Percentiles rank a stretch among this genome's conserved stretches.
These are phyloP conservation scores for Mrakiaceae sp. DNA, from an alignment of 1,284 basidiomycete species.

Conservation along the genomic window DNA sequence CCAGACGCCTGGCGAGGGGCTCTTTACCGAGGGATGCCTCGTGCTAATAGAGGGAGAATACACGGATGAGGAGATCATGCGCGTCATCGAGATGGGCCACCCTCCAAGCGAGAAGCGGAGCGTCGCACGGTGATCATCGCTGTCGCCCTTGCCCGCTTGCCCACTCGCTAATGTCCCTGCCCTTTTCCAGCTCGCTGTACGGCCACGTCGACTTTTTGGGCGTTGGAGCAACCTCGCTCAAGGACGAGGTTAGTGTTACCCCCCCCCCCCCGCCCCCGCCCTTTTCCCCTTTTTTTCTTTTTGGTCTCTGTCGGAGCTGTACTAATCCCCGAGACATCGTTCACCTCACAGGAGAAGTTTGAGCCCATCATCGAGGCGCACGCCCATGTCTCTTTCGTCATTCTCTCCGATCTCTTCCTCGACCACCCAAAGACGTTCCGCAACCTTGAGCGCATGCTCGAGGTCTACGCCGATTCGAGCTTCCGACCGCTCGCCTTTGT, in stretches of 20 bases:
- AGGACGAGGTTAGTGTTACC: slow-evolving; percentile 78
- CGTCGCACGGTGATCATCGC: slow-evolving; percentile 50
- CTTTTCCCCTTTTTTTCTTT: slow-evolving; percentile 16
- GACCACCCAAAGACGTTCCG: slow-evolving; percentile 73
- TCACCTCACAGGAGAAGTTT: slow-evolving; percentile 29
- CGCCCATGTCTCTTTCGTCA: slow-evolving; percentile 72
- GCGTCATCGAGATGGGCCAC: slow-evolving; percentile 89
- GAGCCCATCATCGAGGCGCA: slow-evolving; percentile 31
- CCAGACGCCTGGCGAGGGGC: slow-evolving; percentile 85
- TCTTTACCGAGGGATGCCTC: slow-evolving; percentile 94
- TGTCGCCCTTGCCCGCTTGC: not conserved
- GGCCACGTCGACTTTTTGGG: slow-evolving; percentile 94
- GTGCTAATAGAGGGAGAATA: slow-evolving; percentile 95
- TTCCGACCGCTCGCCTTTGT: slow-evolving; percentile 75
- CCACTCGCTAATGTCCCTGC: not conserved
- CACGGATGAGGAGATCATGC: slow-evolving; percentile 75
- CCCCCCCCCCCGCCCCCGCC: not conserved
- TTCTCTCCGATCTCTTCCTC: slow-evolving; percentile 69
- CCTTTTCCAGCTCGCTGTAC: slow-evolving; percentile 56
- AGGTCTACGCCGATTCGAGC: slow-evolving; percentile 83
- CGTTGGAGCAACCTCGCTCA: slow-evolving; percentile 72
- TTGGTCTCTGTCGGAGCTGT: slow-evolving; percentile 18
- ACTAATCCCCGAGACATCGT: not conserved
- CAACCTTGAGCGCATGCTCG: slow-evolving; percentile 73
- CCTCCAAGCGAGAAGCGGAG: slow-evolving; percentile 86